Conservation (phyloP, 2,329 filamentous ascomycete genomes). For the Aspergillus costaricaensis region DNA sequence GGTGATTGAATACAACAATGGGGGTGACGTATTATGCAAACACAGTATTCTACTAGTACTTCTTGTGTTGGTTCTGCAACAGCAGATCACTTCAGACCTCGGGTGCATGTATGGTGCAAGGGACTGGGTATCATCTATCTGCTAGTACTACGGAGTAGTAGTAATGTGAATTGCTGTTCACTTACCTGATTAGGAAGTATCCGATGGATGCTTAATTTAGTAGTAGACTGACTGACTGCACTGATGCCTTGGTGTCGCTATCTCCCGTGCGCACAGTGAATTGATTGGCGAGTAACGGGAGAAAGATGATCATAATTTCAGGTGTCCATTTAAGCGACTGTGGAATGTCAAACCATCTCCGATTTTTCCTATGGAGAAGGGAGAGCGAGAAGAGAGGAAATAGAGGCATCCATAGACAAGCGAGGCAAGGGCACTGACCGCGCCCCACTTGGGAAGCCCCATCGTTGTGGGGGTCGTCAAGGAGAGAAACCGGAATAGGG, state of each 20-base stretch:
- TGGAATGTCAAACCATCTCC: neutral
- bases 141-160: too few relatives aligned
- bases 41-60: neutral
- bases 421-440: constrained; percentile 7
- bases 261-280: too few relatives aligned
- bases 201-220: neutral
- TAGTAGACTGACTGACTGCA: neutral
- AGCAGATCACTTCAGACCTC: neutral
- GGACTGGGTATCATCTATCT: neutral
- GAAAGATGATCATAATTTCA: too few relatives aligned
- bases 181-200: neutral
- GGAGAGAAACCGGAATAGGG: constrained; percentile 1
- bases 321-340: neutral
- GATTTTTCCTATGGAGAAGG: neutral
- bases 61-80: neutral
- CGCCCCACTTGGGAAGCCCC: neutral
- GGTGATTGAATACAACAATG: neutral
- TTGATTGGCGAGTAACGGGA: too few relatives aligned
- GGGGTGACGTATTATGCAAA: neutral
- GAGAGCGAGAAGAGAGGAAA: too few relatives aligned
- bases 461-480: neutral
- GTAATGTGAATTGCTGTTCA: neutral
- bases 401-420: neutral
- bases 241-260: neutral
- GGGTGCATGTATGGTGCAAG: constrained; percentile 2